These are phyloP conservation scores for Moesziomyces sp. DNA, from an alignment of 1,284 basidiomycete species.

Conservation along the genomic window DNA sequence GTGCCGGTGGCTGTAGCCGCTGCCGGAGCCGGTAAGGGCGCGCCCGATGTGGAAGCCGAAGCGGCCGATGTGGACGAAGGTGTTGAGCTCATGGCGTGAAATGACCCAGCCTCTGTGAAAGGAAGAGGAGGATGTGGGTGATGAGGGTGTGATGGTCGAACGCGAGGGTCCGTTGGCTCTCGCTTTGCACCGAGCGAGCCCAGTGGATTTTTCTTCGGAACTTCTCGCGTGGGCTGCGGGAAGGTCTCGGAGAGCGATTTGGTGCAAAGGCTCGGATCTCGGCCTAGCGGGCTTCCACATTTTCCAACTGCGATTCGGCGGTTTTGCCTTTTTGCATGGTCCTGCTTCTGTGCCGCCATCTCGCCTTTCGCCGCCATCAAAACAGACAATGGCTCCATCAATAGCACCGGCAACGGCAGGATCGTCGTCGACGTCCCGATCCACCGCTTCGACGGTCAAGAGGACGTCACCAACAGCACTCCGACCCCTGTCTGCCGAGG, in stretches of 20 bases:
- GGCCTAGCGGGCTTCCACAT: neutral
- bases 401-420: slow-evolving; percentile 5
- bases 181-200: too few species aligned
- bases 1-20: slow-evolving; percentile 7
- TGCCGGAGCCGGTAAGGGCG: slow-evolving; percentile 4
- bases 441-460: neutral
- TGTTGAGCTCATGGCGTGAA: slow-evolving; percentile 20
- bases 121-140: neutral
- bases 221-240: slow-evolving; percentile 6
- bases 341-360: neutral
- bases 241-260: neutral
- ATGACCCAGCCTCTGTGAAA: too few species aligned
- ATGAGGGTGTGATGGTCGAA: slow-evolving; percentile 7
- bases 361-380: neutral
- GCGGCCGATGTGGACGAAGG: slow-evolving; percentile 14
- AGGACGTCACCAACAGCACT: slow-evolving; percentile 33
- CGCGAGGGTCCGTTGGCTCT: neutral
- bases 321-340: neutral
- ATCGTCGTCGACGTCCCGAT: neutral
- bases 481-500: slow-evolving; percentile 29
- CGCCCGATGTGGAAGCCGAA: slow-evolving; percentile 11
- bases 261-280: slow-evolving; percentile 6
- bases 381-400: neutral
- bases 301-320: neutral
- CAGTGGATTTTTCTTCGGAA: slow-evolving; percentile 10